Evolutionary conservation across 768 basidiomycete genomes (phyloP), one percentile per base, ranked within the genome.

Genomic region (Boletus sensibilis): DNA sequence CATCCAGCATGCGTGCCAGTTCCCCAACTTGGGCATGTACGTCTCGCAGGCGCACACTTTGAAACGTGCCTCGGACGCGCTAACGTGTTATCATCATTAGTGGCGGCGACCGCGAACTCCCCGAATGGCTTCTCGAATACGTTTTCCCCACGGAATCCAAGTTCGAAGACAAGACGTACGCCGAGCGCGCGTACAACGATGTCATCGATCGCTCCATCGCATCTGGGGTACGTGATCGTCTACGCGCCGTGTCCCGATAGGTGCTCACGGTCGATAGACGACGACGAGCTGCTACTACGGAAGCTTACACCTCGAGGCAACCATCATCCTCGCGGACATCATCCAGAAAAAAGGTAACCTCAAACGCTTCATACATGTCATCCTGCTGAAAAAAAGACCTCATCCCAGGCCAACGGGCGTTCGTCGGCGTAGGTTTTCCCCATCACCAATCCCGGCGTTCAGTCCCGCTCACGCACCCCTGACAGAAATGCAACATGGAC

Each of bases 271-370:
- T 18, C 20, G 33, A 34, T 23, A 61, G 94, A 94, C 92, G 2
- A 96, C 94, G 1, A 96, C 94, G 0, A 90, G 87, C 62, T 95
- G 91, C 68, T 96, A 94, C 70, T 96, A 90, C 68, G 90, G 83
- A 12, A 88, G 88, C 0, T 73, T 93, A 9, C 93, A 98, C 69
- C 74, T 87, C 25, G 84, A 87, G 47, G 82, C 87, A 0, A 92
- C 91, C 6, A 90, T 86, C 71, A 72, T 81, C 20, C 82, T 97
- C 11, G 94, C 91, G 1, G 83, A 90, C 25, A 81, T 89, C 25
- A 79, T 87, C 9, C 79, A 87, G 61, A 63, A 66, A 7, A 71
- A 73, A 62, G 90, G 89, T 80, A 53, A 63, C 77, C 11, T 40
- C 38, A 1, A 13, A 12, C 1, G 0, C 20, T 25, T 18, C 21